phyloP scores from a whole-genome alignment of 2,329 filamentous ascomycete genomes.

The Dactylonectria estremocensis region DNA sequence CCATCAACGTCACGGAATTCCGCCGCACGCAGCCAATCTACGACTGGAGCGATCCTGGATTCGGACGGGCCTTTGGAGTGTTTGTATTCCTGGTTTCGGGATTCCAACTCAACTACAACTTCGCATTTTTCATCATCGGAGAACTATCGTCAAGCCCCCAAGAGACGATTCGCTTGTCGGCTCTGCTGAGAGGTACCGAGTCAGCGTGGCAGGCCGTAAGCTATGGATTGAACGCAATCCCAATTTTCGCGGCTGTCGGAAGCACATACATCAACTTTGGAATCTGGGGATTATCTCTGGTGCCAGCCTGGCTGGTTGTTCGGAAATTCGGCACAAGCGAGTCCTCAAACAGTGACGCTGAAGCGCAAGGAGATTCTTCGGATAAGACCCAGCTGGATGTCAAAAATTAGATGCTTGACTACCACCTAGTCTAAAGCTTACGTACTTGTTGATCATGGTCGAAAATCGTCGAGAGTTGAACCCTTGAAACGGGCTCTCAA shows the following conservation, averaged over 20 bases:
- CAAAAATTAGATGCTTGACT: no score
- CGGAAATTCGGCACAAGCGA: background rate
- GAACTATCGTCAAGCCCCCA: conserved; percentile 72
- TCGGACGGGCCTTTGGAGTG: conserved; percentile 74
- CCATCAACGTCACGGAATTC: conserved; percentile 74
- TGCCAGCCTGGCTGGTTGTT: conserved; percentile 74
- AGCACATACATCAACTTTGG: conserved; percentile 78
- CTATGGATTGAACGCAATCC: conserved; percentile 74
- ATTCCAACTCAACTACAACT: conserved; percentile 81
- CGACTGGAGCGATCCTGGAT: conserved; percentile 75
- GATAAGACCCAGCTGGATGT: background rate
- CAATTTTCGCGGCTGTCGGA: conserved; percentile 73
- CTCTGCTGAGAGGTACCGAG: conserved; percentile 75
- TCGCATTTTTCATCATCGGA: conserved; percentile 77
- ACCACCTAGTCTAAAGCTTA: no score
- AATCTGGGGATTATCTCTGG: conserved; percentile 72
- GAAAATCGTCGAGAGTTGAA: no score
- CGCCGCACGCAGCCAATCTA: conserved; percentile 67
- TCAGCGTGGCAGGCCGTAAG: conserved; percentile 79
- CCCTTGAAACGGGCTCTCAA: no score
- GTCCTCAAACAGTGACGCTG: conserved; percentile 3
- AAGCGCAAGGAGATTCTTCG: conserved; percentile 4
- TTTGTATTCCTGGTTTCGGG: conserved; percentile 76
- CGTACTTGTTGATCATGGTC: no score
- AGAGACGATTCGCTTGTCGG: conserved; percentile 76